Base-by-base conservation (phyloP, 352 stramenopile species). In the Phytophthora niederhauseri region DNA sequence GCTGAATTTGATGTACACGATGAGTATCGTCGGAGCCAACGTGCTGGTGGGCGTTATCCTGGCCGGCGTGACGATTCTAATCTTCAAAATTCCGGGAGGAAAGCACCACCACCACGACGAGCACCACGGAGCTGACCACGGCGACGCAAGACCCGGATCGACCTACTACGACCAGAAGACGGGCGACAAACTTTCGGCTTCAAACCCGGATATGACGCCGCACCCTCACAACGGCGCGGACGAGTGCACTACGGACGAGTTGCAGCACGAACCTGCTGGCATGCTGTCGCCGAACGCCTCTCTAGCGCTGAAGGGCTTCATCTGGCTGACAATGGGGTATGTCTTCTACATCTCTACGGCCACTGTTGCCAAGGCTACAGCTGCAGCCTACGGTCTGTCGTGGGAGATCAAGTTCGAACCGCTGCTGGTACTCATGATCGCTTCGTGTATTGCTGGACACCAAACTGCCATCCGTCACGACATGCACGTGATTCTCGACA, bases 401-500 rank as follows among this genome's bases (percentile, higher is more conserved):
- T 91, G 84, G 84, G 82, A 92, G 48, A 68, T 92, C 46, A 92
- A 89, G 66, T 85, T 92, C 50, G 84, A 92, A 65, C 75, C 82
- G 34, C 56, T 92, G 52, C 77, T 92, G 2, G 84, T 92, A 52
- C 66, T 92, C 30, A 92, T 92, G 81, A 58, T 81, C 1, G 82
- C 72, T 12, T 90, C 84, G 3, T 92, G 84, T 54, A 38, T 91
- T 22, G 84, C 84, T 5, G 84, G 84, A 5, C 84, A 92, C 61
- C 79, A 89, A 57, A 68, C 78, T 5, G 61, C 66, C 4, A 91
- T 92, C 53, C 82, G 84, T 20, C 84, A 91, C 57, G 82, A 92
- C 58, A 92, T 92, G 84, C 84, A 92, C 64, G 82, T 91, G 31
- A 91, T 92, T 34, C 65, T 92, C 2, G 84, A 92, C 34, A 87